Evolutionary conservation across 257 asterid genomes (phyloP), one percentile per base, ranked within the genome.

Genomic region (Paraleonurus japonicus): DNA sequence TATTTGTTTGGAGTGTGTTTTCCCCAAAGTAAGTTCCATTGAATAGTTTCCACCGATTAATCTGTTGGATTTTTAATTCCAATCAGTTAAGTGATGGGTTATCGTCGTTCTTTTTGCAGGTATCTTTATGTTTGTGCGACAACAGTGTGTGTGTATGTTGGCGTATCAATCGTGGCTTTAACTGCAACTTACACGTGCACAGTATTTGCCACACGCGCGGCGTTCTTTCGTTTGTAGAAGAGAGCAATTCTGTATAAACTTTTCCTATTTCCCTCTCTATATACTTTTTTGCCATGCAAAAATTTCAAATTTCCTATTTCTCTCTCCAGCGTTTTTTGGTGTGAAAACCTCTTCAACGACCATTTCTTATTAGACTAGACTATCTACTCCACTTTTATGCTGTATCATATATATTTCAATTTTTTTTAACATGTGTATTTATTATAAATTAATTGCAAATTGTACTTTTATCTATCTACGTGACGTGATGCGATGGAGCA

Each of bases 1-100:
- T 90, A 39, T 92, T 92, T 26, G 86, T 92, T 55, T 92, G 98
- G 98, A 92, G 98, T 12, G 98, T 92, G 76, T 92, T 90, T 72
- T 90, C 98, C 58, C 98, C 98, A 3, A 92, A 92, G 98, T 92
- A 86, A 88, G 95, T 74, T 57, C 32, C 50, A 10, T 50, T 58
- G 4, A 51, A 6, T 9, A 30, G 20, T 17, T 11, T 33, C n/a
- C 26, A 3, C 45, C 28, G 63, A 45, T 6, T 11, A 3, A 47
- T 47, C 54, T 26, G 67, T 26, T 39, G 45, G 47, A 4, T 47
- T 47, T 27, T 0, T 35, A 0, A 60, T 28, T 12, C 7, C 37
- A 72, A 15, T 19, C 39, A 61, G 53, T 22, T 23, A 39, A 35
- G 23, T 53, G 13, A 71, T 35, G 41, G 33, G 53, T 37, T 26